A percentile compares a stretch with the other conserved stretches of the same genome.
Evolutionary conservation across 345 rosid genomes (phyloP).

Genomic region (Physaria fendleri): DNA sequence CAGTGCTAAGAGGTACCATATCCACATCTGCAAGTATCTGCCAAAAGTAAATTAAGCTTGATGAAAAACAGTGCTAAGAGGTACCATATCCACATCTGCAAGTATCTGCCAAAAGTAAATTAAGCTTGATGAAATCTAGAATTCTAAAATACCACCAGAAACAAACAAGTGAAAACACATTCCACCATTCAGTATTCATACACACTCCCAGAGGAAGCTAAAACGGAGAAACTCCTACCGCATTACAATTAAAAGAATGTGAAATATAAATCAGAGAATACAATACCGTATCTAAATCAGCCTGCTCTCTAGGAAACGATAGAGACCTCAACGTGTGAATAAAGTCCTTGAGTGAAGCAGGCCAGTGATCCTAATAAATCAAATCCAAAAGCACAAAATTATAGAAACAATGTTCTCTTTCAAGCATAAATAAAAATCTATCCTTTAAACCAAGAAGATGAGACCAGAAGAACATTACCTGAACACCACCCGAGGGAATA

Average conservation of each 20-base stretch:
- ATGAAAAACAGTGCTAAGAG: constrained; percentile 62
- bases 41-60: no score
- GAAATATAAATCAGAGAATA: background rate
- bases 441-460: background rate
- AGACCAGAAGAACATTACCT: constrained; percentile 35
- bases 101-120: constrained; percentile 40
- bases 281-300: constrained; percentile 45
- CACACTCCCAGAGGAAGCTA: background rate
- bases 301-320: constrained; percentile 60
- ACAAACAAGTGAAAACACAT: background rate
- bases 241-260: background rate
- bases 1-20: constrained; percentile 44
- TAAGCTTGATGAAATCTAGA: background rate
- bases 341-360: constrained; percentile 68
- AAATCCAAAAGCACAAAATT: background rate
- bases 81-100: constrained; percentile 37
- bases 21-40: constrained; percentile 51
- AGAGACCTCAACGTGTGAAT: constrained; percentile 54
- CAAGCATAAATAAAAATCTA: background rate
- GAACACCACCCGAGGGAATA: constrained; percentile 65
- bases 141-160: background rate
- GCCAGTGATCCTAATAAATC: constrained; percentile 68
- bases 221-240: background rate
- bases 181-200: background rate
- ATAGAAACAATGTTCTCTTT: background rate